Conservation (phyloP, 179 eudicot species). For the Silene coronaria region DNA sequence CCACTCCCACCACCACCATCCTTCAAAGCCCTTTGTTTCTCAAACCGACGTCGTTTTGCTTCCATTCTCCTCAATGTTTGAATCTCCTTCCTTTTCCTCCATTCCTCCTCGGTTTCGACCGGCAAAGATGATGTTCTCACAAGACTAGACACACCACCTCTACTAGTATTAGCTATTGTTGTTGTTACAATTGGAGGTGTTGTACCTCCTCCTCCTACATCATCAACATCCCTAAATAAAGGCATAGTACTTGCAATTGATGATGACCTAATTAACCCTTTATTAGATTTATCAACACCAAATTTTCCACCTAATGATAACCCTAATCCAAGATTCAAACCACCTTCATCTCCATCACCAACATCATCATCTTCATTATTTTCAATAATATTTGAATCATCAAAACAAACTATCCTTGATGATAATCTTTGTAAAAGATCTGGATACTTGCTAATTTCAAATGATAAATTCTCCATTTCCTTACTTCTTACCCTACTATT, state of each 20-base stretch:
- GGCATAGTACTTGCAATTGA: constrained; percentile 64
- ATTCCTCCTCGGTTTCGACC: constrained; percentile 65
- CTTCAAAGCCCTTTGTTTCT: constrained; percentile 59
- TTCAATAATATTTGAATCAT: constrained; percentile 15
- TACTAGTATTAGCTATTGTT: not conserved
- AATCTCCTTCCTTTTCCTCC: constrained; percentile 86
- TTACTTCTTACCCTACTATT: constrained; percentile 26
- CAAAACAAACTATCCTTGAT: not conserved
- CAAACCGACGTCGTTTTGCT: constrained; percentile 71
- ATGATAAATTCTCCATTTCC: constrained; percentile 50
- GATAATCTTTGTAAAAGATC: constrained; percentile 64
- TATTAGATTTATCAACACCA: constrained; percentile 62
- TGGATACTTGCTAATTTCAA: constrained; percentile 45
- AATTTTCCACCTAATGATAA: constrained; percentile 84
- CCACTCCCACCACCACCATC: constrained; percentile 29
- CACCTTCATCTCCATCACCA: constrained; percentile 43
- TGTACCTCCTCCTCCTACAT: not conserved
- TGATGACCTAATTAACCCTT: constrained; percentile 58
- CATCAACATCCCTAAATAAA: constrained; percentile 44
- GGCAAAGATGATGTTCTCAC: constrained; percentile 72
- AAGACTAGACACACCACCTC: constrained; percentile 22
- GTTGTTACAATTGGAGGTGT: not conserved
- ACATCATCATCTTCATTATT: constrained; percentile 34
- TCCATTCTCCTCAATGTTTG: constrained; percentile 74
- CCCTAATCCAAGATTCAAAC: constrained; percentile 61